These are phyloP conservation scores for Candida sp. DNA, from an alignment of 1,139 yeast species.

Conservation along the genomic window DNA sequence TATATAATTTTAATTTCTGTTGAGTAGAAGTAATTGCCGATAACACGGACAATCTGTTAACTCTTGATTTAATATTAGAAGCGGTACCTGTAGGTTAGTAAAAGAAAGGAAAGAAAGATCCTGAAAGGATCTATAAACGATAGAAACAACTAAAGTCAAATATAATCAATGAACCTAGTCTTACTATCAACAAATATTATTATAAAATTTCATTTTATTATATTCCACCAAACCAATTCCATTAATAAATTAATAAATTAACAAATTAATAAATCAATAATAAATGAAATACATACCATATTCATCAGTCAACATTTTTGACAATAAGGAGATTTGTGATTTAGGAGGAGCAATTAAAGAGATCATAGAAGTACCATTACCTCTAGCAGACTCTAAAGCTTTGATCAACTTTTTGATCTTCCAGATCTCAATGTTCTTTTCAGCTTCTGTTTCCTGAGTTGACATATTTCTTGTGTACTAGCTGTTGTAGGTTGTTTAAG, in stretches of 20 bases:
- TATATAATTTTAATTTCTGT: slow-evolving; percentile 89
- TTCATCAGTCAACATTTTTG: slow-evolving; percentile 95
- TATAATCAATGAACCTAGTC: too few relatives aligned
- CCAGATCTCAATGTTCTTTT: slow-evolving; percentile 98
- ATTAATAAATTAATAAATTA: too few relatives aligned
- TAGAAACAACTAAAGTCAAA: too few relatives aligned
- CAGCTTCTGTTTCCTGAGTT: slow-evolving; percentile 57
- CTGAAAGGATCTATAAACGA: too few relatives aligned
- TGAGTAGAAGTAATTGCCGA: slow-evolving; percentile 98
- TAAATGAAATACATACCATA: slow-evolving; percentile 70
- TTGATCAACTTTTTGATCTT: slow-evolving; percentile 92
- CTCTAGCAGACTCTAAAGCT: slow-evolving; percentile 85
- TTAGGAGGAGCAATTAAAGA: slow-evolving; percentile 93
- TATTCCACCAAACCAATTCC: too few relatives aligned
- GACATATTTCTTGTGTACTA: slow-evolving; percentile 10
- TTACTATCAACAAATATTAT: too few relatives aligned
- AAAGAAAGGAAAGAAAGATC: too few relatives aligned
- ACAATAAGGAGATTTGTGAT: slow-evolving; percentile 85
- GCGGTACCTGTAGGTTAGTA: slow-evolving; percentile 50
- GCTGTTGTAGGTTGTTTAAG: too few relatives aligned
- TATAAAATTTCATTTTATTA: too few relatives aligned
- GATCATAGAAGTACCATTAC: slow-evolving; percentile 99
- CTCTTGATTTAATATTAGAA: slow-evolving; percentile 95
- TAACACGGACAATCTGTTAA: slow-evolving; percentile 88
- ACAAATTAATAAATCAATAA: too few relatives aligned